These are phyloP conservation scores for Mycena belliarum DNA, from an alignment of 768 basidiomycete species.

Conservation along the genomic window DNA sequence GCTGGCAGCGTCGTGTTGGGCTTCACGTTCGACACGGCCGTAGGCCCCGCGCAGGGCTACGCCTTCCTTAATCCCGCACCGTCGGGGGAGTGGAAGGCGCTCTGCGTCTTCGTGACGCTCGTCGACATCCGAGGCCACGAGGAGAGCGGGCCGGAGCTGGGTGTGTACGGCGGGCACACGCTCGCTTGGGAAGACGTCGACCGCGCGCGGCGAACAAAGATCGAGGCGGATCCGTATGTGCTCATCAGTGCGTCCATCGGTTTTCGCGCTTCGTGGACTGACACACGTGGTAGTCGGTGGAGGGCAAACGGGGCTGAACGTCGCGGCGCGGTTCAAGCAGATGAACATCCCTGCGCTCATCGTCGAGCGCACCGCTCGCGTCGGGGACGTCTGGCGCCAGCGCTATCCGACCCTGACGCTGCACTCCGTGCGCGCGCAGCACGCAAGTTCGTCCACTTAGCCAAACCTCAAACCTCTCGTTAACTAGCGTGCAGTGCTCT, in stretches of 20 bases:
- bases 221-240: conserved; percentile 24
- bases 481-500: conserved; percentile 31
- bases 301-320: conserved; percentile 42
- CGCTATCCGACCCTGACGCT: conserved; percentile 44
- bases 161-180: conserved; percentile 19
- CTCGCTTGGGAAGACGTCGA: conserved; percentile 19
- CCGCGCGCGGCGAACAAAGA: conserved; percentile 14
- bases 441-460: conserved; percentile 21
- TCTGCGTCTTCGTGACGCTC: conserved; percentile 8
- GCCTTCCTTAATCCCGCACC: conserved; percentile 5
- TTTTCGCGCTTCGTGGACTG: neutral
- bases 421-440: conserved; percentile 37
- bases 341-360: conserved; percentile 39
- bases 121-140: conserved; percentile 25
- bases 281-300: conserved; percentile 34
- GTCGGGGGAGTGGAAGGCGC: conserved; percentile 18
- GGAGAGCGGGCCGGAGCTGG: conserved; percentile 14
- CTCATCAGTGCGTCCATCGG: conserved; percentile 15
- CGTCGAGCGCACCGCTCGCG: conserved; percentile 33
- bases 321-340: conserved; percentile 42
- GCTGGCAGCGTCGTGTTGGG: conserved; percentile 10
- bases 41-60: conserved; percentile 18
- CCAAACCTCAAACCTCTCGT: neutral
- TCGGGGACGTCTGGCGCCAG: conserved; percentile 45
- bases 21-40: conserved; percentile 21